These are phyloP conservation scores for Rhynchospora tenuis DNA, from an alignment of 176 grass and related monocot genomes.

Conservation along the genomic window DNA sequence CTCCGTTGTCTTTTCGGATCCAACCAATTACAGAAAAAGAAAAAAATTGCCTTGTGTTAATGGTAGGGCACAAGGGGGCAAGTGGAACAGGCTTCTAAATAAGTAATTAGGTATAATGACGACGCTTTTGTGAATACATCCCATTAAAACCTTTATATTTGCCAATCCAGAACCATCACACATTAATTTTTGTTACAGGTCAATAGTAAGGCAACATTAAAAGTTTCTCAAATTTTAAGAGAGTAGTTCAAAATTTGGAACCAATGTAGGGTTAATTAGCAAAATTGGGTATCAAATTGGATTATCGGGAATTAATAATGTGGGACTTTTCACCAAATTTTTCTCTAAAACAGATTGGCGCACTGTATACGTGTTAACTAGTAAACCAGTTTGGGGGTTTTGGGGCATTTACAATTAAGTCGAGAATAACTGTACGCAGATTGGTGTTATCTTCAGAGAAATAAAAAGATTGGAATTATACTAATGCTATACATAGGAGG, in stretches of 20 bases:
- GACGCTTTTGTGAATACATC: background rate
- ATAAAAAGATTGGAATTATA: background rate
- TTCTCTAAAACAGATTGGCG: background rate
- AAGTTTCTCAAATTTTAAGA: background rate
- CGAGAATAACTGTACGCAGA: background rate
- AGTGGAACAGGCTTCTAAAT: constrained; percentile 19
- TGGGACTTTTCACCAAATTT: background rate
- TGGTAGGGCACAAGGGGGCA: constrained; percentile 23
- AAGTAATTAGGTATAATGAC: constrained; percentile 11
- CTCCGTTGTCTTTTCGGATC: background rate
- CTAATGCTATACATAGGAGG: background rate
- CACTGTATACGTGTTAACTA: background rate
- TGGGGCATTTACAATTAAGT: background rate
- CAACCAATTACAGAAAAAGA: background rate
- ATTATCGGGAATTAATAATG: background rate
- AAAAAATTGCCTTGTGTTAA: background rate
- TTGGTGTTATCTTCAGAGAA: too few species aligned
- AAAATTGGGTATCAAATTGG: background rate
- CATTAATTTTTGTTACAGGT: background rate
- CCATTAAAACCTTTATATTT: background rate
- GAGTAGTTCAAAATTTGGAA: background rate
- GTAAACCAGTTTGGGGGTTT: background rate
- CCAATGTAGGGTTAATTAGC: background rate
- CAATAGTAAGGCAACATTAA: background rate
- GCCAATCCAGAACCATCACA: background rate